Evolutionary conservation across 78 protist genomes (phyloP), one percentile per base, ranked within the genome.

Genomic region (Dictyostelium capitatum): DNA sequence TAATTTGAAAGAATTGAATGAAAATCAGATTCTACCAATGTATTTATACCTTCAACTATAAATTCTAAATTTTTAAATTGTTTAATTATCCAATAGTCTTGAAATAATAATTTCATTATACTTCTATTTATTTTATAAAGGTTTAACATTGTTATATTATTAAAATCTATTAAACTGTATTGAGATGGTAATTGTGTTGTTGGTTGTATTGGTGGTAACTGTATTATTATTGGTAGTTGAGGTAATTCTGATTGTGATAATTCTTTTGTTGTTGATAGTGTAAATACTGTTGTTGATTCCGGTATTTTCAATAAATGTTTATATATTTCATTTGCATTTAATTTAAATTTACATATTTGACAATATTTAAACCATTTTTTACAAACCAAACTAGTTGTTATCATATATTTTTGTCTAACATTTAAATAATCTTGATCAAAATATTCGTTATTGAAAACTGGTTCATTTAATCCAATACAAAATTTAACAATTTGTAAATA

Each of bases 301-400:
- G 43, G 43, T 37, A 37, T 37, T 23, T 59, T 23, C 3, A 59
- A 59, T 59, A 59, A 10, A 8, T 59, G 25, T 59, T 59, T 59
- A 59, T 59, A 59, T 10, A 59, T 59, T 59, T 59, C 69, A 1
- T 23, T n/a, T 9, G 17, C 9, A 8, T 59, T 59, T 59, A 59
- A 59, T 19, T 59, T 59, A 0, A 30, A 59, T 59, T 59, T 59
- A 59, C 69, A 59, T 9, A 59, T 23, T n/a, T 25, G 25, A 23
- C 69, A 59, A 59, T 59, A 59, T 59, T 59, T 59, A 9, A 59
- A 59, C 69, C 69, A 59, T 59, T 59, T 59, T 59, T 59, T 59
- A 10, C 32, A 59, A 10, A 59, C 69, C 0, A 59, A 8, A 4
- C 32, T 30, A 7, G 25, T 23, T n/a, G 69, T 10, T 10, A 59